Evolutionary conservation across 805 yeast genomes (phyloP).

Genomic region (Wickerhamiella bombiphila): DNA sequence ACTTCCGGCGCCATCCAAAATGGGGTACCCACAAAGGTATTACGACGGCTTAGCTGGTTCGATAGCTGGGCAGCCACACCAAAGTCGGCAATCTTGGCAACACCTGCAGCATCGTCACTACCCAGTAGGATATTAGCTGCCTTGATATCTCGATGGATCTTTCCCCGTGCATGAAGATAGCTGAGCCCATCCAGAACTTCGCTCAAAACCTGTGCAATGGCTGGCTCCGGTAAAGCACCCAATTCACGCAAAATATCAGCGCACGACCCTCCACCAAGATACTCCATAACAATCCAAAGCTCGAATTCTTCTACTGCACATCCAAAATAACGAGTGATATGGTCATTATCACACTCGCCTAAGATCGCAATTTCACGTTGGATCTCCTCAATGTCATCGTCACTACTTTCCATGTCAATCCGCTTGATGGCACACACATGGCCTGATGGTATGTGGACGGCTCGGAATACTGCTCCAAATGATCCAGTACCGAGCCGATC

Average conservation of each 20-base stretch:
- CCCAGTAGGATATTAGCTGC: slow-evolving; percentile 80
- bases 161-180: slow-evolving; percentile 55
- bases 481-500: slow-evolving; percentile 63
- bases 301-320: slow-evolving; percentile 56
- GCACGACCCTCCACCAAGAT: slow-evolving; percentile 63
- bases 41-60: slow-evolving; percentile 37
- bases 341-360: slow-evolving; percentile 47
- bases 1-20: slow-evolving; percentile 99
- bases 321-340: slow-evolving; percentile 55
- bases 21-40: slow-evolving; percentile 34
- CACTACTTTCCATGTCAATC: slow-evolving; percentile 52
- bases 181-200: slow-evolving; percentile 46
- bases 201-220: slow-evolving; percentile 37
- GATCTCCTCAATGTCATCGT: slow-evolving; percentile 58
- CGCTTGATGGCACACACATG: slow-evolving; percentile 25
- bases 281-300: slow-evolving; percentile 73
- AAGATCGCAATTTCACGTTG: slow-evolving; percentile 57
- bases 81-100: slow-evolving; percentile 83
- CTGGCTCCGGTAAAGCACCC: slow-evolving; percentile 43
- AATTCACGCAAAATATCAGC: slow-evolving; percentile 38
- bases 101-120: slow-evolving; percentile 57
- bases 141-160: slow-evolving; percentile 82
- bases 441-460: slow-evolving; percentile 31
- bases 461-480: slow-evolving; percentile 63
- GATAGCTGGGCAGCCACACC: slow-evolving; percentile 81